A percentile compares a stretch with the other conserved stretches of the same genome.
Conservation (phyloP, 1,284 basidiomycete genomes). For the Ganoderma boninense region DNA sequence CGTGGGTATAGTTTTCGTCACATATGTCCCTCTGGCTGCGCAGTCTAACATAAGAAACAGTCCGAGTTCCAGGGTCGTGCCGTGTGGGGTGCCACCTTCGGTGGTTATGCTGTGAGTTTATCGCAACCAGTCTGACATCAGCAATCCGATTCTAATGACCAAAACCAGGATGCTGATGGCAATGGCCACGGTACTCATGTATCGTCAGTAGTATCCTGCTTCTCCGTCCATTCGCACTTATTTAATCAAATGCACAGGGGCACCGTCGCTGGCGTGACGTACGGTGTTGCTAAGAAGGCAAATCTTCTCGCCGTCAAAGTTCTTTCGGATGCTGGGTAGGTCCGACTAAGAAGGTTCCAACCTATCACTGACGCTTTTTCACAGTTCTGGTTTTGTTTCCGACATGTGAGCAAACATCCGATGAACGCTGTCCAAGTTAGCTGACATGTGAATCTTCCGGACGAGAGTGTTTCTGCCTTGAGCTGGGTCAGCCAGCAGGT, state of each 20-base stretch:
- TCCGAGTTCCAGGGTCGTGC: slow-evolving; percentile 77
- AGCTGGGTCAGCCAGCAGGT: slow-evolving; percentile 52
- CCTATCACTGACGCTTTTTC: slow-evolving; percentile 59
- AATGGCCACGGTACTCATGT: slow-evolving; percentile 60
- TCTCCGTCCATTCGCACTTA: slow-evolving; percentile 36
- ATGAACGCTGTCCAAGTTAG: slow-evolving; percentile 40
- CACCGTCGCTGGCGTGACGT: slow-evolving; percentile 63
- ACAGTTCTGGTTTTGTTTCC: slow-evolving; percentile 51
- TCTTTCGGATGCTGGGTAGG: slow-evolving; percentile 65
- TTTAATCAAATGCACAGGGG: slow-evolving; percentile 53
- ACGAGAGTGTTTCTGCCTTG: slow-evolving; percentile 51
- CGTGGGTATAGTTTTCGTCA: slow-evolving; percentile 35
- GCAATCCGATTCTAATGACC: not conserved
- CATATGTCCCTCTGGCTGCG: not conserved
- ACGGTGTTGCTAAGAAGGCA: slow-evolving; percentile 77
- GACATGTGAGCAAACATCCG: slow-evolving; percentile 31
- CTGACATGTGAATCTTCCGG: not conserved
- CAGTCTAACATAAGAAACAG: slow-evolving; percentile 27
- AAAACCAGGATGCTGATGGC: slow-evolving; percentile 59
- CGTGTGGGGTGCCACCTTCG: slow-evolving; percentile 65
- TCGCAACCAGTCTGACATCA: not conserved
- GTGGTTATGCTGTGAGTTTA: slow-evolving; percentile 31
- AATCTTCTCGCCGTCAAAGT: slow-evolving; percentile 80
- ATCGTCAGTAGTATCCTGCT: slow-evolving; percentile 41
- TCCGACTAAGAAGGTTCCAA: not conserved